These are phyloP conservation scores for Aquilaria malaccensis DNA, from an alignment of 345 rosid genomes.

Conservation along the genomic window DNA sequence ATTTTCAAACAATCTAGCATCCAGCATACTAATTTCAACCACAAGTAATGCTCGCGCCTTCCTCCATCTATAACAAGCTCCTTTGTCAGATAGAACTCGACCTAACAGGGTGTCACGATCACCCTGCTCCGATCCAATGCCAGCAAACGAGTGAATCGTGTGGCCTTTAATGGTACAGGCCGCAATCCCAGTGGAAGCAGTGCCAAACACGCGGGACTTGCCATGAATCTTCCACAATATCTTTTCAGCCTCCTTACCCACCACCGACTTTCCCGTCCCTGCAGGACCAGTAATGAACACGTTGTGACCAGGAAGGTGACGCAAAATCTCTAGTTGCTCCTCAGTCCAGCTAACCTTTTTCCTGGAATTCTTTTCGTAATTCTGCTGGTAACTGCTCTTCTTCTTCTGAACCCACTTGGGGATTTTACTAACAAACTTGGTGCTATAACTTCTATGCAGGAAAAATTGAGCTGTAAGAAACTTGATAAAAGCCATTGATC, in stretches of 20 bases:
- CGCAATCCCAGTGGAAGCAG: slow-evolving; percentile 36
- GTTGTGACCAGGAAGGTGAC: slow-evolving; percentile 17
- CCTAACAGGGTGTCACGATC: slow-evolving; percentile 9
- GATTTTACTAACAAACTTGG: neutral
- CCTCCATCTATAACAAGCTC: slow-evolving; percentile 26
- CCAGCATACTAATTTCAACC: slow-evolving; percentile 32
- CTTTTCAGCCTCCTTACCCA: slow-evolving; percentile 14
- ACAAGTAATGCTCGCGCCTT: slow-evolving; percentile 23
- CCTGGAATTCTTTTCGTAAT: neutral
- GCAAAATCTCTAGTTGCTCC: slow-evolving; percentile 24
- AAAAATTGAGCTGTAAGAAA: slow-evolving; percentile 9
- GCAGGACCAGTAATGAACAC: slow-evolving; percentile 34
- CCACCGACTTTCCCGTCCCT: slow-evolving; percentile 30
- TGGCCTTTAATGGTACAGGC: slow-evolving; percentile 30
- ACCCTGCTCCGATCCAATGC: slow-evolving; percentile 5
- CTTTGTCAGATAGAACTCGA: slow-evolving; percentile 12
- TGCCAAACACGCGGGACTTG: slow-evolving; percentile 20
- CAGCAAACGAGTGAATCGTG: slow-evolving; percentile 32
- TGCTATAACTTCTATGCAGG: slow-evolving; percentile 17
- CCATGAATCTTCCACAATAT: slow-evolving; percentile 11
- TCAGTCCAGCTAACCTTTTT: slow-evolving; percentile 20
- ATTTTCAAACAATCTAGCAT: slow-evolving; percentile 20
- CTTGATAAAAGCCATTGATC: neutral
- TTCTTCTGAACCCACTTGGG: slow-evolving; percentile 2
- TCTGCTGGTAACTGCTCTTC: neutral